Conservation (phyloP, 2,329 filamentous ascomycete genomes). For the Daldinia sp. region DNA sequence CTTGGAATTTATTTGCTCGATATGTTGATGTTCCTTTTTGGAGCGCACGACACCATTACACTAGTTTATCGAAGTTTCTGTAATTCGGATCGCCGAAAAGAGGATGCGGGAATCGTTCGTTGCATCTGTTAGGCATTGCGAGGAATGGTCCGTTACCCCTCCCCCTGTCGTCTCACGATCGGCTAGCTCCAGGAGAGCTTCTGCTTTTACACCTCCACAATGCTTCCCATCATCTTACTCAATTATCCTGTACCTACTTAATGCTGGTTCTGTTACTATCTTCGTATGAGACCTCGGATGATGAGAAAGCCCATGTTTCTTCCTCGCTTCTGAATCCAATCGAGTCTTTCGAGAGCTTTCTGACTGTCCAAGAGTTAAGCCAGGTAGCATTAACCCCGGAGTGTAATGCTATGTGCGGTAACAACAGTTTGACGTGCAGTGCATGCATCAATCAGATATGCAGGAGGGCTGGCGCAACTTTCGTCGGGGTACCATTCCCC, state of each 20-base stretch:
- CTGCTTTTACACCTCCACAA: conserved; percentile 12
- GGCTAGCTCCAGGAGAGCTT: conserved; percentile 25
- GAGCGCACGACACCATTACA: conserved; percentile 21
- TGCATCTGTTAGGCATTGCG: conserved; percentile 26
- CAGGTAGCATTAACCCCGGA: conserved; percentile 23
- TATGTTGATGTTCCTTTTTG: conserved; percentile 3
- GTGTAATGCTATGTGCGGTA: conserved; percentile 33
- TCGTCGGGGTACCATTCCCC: conserved; percentile 37
- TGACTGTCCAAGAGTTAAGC: conserved; percentile 13
- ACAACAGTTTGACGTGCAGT: conserved; percentile 43
- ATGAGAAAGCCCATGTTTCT: neutral
- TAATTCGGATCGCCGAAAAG: conserved; percentile 18
- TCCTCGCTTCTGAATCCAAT: conserved; percentile 1
- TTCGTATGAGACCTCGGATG: neutral
- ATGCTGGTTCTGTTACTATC: conserved; percentile 8
- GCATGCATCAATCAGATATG: conserved; percentile 43
- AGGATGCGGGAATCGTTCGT: conserved; percentile 33
- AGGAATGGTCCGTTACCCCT: conserved; percentile 26
- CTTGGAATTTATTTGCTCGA: conserved; percentile 11
- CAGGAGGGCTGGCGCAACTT: conserved; percentile 40
- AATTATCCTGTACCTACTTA: neutral
- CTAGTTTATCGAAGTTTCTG: conserved; percentile 16
- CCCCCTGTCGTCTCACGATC: conserved; percentile 33
- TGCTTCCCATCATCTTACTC: conserved; percentile 8
- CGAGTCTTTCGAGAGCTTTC: conserved; percentile 1